A percentile compares a stretch with the other conserved stretches of the same genome.
These are phyloP conservation scores for Melastoma malabathricum DNA, from an alignment of 345 rosid species.

Conservation along the genomic window DNA sequence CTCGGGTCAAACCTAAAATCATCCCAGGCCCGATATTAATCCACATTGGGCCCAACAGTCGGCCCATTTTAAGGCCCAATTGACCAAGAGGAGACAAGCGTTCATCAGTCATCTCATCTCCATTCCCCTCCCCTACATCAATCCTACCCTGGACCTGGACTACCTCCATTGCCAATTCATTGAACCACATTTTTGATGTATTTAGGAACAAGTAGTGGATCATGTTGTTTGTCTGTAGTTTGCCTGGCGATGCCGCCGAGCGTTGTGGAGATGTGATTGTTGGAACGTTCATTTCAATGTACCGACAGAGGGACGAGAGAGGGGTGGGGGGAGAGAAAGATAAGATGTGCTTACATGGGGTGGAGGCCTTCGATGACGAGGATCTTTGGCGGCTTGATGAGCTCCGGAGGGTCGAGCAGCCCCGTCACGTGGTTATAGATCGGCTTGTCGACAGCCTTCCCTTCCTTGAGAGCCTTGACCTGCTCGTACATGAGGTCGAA, in stretches of 20 bases:
- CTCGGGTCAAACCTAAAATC: slow-evolving; percentile 64
- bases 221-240: no score
- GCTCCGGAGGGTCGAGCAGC: slow-evolving; percentile 82
- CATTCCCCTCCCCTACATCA: no score
- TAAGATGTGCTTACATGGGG: slow-evolving; percentile 63
- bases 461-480: slow-evolving; percentile 78
- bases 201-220: no score
- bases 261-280: no score
- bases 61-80: neutral
- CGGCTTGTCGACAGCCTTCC: slow-evolving; percentile 74
- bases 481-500: slow-evolving; percentile 96
- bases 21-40: neutral
- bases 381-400: slow-evolving; percentile 88
- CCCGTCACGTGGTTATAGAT: slow-evolving; percentile 93
- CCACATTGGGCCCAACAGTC: neutral
- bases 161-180: no score
- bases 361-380: slow-evolving; percentile 96
- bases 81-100: no score
- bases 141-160: no score
- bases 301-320: neutral
- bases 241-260: no score
- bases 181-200: no score
- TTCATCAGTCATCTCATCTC: no score
- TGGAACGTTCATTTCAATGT: neutral
- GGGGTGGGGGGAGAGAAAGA: neutral